Evolutionary conservation across 2,329 filamentous ascomycete species (phyloP).

Genomic region (Penicillium sp.): DNA sequence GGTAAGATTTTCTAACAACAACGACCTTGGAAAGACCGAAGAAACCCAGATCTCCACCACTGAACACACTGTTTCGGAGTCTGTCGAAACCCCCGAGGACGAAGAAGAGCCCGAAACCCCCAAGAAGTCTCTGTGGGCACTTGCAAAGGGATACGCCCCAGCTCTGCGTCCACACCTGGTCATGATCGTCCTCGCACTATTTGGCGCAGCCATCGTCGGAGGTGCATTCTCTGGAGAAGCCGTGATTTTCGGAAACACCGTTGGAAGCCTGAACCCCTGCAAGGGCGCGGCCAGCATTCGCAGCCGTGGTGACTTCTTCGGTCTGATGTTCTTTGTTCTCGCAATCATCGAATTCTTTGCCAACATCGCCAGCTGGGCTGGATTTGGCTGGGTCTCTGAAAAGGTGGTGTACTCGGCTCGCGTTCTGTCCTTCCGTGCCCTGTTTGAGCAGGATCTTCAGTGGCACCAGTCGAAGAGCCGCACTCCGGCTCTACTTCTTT

Average conservation of each 20-base stretch:
- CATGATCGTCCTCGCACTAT: slow-evolving; percentile 49
- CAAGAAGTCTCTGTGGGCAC: slow-evolving; percentile 28
- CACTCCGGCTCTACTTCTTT: slow-evolving; percentile 61
- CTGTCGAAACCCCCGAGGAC: slow-evolving; percentile 16
- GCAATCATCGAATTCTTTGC: slow-evolving; percentile 60
- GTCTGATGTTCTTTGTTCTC: slow-evolving; percentile 60
- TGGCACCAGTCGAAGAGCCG: slow-evolving; percentile 69
- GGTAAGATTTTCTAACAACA: slow-evolving; percentile 1
- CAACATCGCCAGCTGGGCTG: slow-evolving; percentile 60
- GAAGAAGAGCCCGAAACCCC: slow-evolving; percentile 28
- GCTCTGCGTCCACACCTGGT: slow-evolving; percentile 42
- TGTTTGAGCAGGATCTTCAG: slow-evolving; percentile 65
- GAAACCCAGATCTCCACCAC: slow-evolving; percentile 10
- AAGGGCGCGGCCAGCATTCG: slow-evolving; percentile 49
- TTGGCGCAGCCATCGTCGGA: slow-evolving; percentile 55
- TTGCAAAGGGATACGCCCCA: slow-evolving; percentile 28
- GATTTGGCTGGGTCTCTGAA: slow-evolving; percentile 61
- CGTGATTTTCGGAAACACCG: slow-evolving; percentile 60
- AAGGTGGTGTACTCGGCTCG: slow-evolving; percentile 63
- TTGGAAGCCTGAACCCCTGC: slow-evolving; percentile 58
- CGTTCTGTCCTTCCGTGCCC: slow-evolving; percentile 62
- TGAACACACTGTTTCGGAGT: slow-evolving; percentile 15
- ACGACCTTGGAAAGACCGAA: slow-evolving; percentile 9
- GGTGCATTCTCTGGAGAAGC: slow-evolving; percentile 58
- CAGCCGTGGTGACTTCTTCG: slow-evolving; percentile 53